Evolutionary conservation across 2,329 filamentous ascomycete species (phyloP).

Genomic region (Sarocladiaceae sp.): DNA sequence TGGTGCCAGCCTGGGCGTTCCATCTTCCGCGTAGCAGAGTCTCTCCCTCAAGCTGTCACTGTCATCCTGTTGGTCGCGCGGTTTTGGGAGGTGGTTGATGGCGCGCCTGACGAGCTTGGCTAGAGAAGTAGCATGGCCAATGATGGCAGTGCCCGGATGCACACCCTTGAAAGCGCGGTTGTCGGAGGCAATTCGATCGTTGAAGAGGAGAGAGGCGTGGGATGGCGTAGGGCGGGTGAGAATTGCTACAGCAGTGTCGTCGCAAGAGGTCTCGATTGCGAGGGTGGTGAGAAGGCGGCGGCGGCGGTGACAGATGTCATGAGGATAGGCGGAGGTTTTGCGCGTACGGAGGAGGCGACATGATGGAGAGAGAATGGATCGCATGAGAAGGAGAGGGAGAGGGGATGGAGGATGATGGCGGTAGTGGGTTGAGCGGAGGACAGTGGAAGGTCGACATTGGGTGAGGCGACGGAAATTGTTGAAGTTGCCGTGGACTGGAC

Average conservation of each 20-base stretch:
- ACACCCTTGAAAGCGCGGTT: conserved; percentile 71
- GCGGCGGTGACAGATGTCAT: not conserved
- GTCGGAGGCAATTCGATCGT: conserved; percentile 76
- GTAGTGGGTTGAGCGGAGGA: not conserved
- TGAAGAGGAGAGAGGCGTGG: conserved; percentile 54
- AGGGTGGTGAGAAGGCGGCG: conserved; percentile 46
- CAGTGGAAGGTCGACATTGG: too few species aligned
- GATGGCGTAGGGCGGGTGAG: conserved; percentile 48
- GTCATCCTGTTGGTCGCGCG: conserved; percentile 14
- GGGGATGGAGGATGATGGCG: too few species aligned
- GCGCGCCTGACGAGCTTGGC: conserved; percentile 62
- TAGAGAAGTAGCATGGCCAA: conserved; percentile 68
- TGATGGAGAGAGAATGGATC: not conserved
- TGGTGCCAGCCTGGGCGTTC: conserved; percentile 40
- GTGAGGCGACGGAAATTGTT: not conserved
- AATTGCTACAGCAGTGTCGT: conserved; percentile 87
- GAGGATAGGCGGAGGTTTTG: not conserved
- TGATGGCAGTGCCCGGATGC: conserved; percentile 67
- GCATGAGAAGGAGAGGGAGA: not conserved
- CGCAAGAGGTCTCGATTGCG: conserved; percentile 81
- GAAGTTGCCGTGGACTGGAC: too few species aligned
- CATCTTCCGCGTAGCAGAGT: conserved; percentile 13
- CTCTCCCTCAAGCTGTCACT: conserved; percentile 6
- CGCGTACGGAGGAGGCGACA: not conserved
- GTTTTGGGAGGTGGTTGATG: conserved; percentile 42